Evolutionary conservation across 1,284 basidiomycete genomes (phyloP).

Genomic region (Hemileia vastatrix): DNA sequence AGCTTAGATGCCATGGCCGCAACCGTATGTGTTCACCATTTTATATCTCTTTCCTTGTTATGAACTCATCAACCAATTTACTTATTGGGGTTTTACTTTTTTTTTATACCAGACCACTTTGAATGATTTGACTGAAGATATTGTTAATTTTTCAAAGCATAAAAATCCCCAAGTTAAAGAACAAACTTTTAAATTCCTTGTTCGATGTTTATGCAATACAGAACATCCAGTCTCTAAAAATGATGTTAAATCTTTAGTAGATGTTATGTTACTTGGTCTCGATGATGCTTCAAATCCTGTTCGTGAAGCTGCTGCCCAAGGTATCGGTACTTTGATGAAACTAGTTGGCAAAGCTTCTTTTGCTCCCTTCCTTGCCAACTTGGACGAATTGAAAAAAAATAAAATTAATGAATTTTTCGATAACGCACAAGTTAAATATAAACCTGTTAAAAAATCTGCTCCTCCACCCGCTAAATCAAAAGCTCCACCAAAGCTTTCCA

Average conservation of each 20-base stretch:
- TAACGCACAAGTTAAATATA: slow-evolving; percentile 75
- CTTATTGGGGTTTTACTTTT: slow-evolving; percentile 21
- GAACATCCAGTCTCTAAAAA: slow-evolving; percentile 57
- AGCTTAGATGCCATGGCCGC: slow-evolving; percentile 82
- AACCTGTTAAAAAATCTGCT: slow-evolving; percentile 51
- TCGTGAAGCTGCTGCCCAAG: slow-evolving; percentile 75
- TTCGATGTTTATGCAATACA: slow-evolving; percentile 62
- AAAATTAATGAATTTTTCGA: slow-evolving; percentile 93
- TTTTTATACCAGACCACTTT: slow-evolving; percentile 57
- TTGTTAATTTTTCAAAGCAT: slow-evolving; percentile 64
- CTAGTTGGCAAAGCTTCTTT: slow-evolving; percentile 91
- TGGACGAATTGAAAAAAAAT: slow-evolving; percentile 78
- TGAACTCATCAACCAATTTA: slow-evolving; percentile 1
- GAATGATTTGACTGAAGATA: slow-evolving; percentile 72
- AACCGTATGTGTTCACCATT: slow-evolving; percentile 53
- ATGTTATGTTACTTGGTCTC: slow-evolving; percentile 64
- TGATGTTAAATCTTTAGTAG: slow-evolving; percentile 76
- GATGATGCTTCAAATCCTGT: slow-evolving; percentile 86
- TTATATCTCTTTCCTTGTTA: not conserved
- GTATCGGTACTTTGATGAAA: slow-evolving; percentile 87
- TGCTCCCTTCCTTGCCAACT: slow-evolving; percentile 71
- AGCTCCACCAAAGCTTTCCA: not conserved
- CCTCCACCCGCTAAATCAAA: slow-evolving; percentile 23
- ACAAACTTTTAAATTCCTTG: slow-evolving; percentile 78
- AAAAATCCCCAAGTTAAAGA: slow-evolving; percentile 98